Conservation (phyloP, 2,329 filamentous ascomycete species). For the Clarireedia sp. region DNA sequence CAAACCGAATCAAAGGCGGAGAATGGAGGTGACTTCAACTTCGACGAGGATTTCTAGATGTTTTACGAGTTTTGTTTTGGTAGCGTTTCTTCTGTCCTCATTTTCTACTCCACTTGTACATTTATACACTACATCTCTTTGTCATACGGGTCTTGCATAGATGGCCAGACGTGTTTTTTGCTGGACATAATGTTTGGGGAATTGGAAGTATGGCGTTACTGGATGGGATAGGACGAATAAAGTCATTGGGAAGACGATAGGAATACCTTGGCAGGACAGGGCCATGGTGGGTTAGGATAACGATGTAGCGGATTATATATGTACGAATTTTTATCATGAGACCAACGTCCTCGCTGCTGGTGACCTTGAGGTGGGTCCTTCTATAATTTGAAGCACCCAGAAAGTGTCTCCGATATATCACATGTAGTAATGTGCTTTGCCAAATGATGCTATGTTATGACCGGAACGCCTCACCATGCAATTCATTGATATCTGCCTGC, state of each 20-base stretch:
- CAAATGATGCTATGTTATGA: background rate
- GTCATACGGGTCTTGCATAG: constrained; percentile 22
- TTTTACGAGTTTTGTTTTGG: constrained; percentile 9
- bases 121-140: constrained; percentile 15
- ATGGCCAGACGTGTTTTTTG: constrained; percentile 22
- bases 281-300: constrained; percentile 3
- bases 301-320: constrained; percentile 11
- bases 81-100: constrained; percentile 16
- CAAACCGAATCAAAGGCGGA: constrained; percentile 45
- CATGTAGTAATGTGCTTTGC: background rate
- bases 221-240: constrained; percentile 3
- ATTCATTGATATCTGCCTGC: background rate
- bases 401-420: background rate
- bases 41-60: constrained; percentile 92
- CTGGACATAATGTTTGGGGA: constrained; percentile 12
- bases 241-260: constrained; percentile 4
- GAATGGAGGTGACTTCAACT: constrained; percentile 74
- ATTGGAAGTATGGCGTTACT: background rate
- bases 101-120: background rate
- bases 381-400: background rate
- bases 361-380: background rate
- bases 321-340: constrained; percentile 6
- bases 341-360: background rate
- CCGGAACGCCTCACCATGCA: constrained; percentile 4
- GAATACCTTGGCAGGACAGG: constrained; percentile 9